phyloP scores from a whole-genome alignment of 202 grass and related monocot genomes.

The Setaria italica region DNA sequence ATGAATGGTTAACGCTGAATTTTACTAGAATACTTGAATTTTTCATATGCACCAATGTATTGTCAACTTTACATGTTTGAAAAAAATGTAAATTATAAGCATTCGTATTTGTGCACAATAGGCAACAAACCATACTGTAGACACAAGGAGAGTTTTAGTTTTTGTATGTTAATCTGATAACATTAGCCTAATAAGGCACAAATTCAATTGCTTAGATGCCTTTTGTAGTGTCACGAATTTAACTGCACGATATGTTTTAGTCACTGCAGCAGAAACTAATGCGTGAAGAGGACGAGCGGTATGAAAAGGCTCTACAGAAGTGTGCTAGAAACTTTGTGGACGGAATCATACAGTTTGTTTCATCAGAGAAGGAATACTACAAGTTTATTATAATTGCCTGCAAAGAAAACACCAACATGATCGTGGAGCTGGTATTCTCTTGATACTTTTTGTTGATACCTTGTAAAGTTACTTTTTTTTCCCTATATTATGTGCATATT shows the following conservation, averaged over 20 bases:
- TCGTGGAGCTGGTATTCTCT: constrained; percentile 33
- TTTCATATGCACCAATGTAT: not conserved
- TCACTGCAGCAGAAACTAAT: not conserved
- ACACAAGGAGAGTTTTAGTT: not conserved
- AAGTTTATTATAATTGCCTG: constrained; percentile 33
- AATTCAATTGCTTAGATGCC: not conserved
- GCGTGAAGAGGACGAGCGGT: not conserved
- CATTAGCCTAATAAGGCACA: not conserved
- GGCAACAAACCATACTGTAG: not conserved
- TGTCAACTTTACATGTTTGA: not conserved
- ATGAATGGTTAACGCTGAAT: not conserved
- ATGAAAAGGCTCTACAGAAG: not conserved
- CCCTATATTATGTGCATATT: not conserved
- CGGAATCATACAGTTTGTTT: constrained; percentile 38
- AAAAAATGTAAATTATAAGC: not conserved
- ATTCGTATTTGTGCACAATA: not conserved
- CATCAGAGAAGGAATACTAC: constrained; percentile 37
- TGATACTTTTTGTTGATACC: not conserved
- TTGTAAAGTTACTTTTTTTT: not conserved
- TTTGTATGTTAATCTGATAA: not conserved
- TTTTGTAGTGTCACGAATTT: not conserved
- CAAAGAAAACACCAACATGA: constrained; percentile 37
- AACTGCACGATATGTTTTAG: not conserved
- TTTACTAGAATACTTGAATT: not conserved
- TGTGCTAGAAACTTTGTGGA: constrained; percentile 31